Evolutionary conservation across 2,329 filamentous ascomycete species (phyloP), one percentile per base, ranked within the genome.

Genomic region (Alternaria infectoria): DNA sequence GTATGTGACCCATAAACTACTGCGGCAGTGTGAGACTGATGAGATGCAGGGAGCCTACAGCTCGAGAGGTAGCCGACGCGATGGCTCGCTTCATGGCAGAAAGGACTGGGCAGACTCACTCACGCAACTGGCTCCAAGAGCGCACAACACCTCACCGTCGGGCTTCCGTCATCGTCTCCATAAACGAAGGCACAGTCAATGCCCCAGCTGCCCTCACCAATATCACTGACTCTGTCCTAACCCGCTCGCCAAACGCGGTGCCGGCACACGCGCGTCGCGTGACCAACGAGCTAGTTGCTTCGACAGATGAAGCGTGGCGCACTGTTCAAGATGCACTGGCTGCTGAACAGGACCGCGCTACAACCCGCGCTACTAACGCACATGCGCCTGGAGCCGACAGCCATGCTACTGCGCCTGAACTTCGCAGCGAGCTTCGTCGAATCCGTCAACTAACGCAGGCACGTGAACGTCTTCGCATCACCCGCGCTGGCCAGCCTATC

Each of bases 301-400:
- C 76, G 11, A 77, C 76, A 3, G 75, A 78, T 36, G 81, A 83
- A 51, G 81, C 83, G 10, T 85, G 83, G 83, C 81, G 81, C 46
- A 83, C 81, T 5, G 84, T 85, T 47, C 81, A 84, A 70, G 81
- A 82, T 43, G 82, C 82, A 36, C 80, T 84, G 70, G 77, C 79
- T 69, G 77, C 79, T 11, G 78, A 79, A 70, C 63, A 76, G 72
- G 66, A 70, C 52, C 66, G 73, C 43, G 69, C 67, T 43, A 63
- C 70, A 25, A 66, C 65, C 54, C 69, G 71, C 19, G 57, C 49
- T 43, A 32, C 59, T 8, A 62, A 62, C n/a, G 66, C 60, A 12
- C 65, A 64, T 46, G 32, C 64, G 21, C 47, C 44, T 25, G 68
- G 60, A 46, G 67, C 59, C 23, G 60, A 63, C n/a, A 68, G 67